Evolutionary conservation across 345 rosid species (phyloP), one percentile per base, ranked within the genome.

Genomic region (Hibiscus syriacus): DNA sequence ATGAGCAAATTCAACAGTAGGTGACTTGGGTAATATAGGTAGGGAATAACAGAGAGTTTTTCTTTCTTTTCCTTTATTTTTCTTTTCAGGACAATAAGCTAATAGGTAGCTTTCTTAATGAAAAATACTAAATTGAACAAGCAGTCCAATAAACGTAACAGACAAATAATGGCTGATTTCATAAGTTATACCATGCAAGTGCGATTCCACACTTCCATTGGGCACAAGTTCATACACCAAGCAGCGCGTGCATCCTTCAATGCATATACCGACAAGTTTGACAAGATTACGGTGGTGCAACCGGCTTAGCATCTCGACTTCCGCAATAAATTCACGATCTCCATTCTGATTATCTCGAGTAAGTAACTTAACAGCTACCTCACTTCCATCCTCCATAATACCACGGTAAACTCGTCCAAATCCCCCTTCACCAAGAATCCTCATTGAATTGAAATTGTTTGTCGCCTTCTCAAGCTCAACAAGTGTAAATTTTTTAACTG

Each of bases 201-300:
- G 99, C 36, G 99, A 95, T 75, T 95, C 99, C 29, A 95, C 92
- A 70, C 98, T 95, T 78, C 99, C 99, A 76, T 95, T 95, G 78
- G 57, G 86, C 80, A 95, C 90, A 36, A 95, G 82, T 77, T 95
- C 99, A 77, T 95, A 95, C 17, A 95, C 87, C 81, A 95, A 83
- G 80, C 97, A 92, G 63, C 97, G 94, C 0, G 79, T 80, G 41
- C 80, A 83, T 55, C 96, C 98, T 81, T 90, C 97, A 74, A 92
- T 85, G 82, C 99, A 95, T 74, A 92, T 85, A 68, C 99, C 99
- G 58, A 92, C 82, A 73, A 95, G 82, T 76, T 92, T 95, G 71
- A 95, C 98, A 64, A 95, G 98, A 73, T 95, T 95, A n/a, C 99
- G 92, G 72, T 95, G 99, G 79, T 95, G 99, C 83, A 95, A 87